Evolutionary conservation across 768 basidiomycete genomes (phyloP).

Genomic region (Russula sp.): DNA sequence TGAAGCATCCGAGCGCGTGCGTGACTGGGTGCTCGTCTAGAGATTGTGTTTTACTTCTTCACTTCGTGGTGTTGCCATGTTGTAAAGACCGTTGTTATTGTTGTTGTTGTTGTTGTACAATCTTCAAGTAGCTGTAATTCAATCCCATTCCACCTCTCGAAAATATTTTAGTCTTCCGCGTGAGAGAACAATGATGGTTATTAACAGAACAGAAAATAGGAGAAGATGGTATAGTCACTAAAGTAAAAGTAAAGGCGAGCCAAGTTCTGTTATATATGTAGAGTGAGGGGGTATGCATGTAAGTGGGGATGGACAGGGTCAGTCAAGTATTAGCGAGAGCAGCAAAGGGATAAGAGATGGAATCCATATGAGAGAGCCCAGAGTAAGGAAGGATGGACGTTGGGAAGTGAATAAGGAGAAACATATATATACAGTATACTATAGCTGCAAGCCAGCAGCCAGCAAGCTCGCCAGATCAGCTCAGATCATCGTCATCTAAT

Average conservation of each 20-base stretch:
- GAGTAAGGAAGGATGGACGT: neutral
- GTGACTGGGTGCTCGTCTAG: neutral
- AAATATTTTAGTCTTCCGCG: neutral
- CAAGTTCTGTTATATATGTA: neutral
- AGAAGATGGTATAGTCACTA: neutral
- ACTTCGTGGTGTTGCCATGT: neutral
- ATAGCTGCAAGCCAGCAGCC: neutral
- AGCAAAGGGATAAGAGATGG: neutral
- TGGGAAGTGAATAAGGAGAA: neutral
- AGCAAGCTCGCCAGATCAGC: neutral
- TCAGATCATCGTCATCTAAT: neutral
- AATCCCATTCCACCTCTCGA: slow-evolving; percentile 14
- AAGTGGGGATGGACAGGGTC: neutral
- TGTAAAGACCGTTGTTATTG: slow-evolving; percentile 2
- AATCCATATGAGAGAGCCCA: slow-evolving; percentile 14
- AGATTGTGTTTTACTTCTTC: neutral
- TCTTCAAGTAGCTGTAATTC: slow-evolving; percentile 20
- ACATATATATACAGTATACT: neutral
- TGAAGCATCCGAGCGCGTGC: neutral
- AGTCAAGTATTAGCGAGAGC: neutral
- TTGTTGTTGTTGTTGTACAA: slow-evolving; percentile 13
- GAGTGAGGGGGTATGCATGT: slow-evolving; percentile 24
- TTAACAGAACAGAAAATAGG: slow-evolving; percentile 10
- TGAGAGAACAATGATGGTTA: slow-evolving; percentile 4
- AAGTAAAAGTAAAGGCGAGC: neutral